Evolutionary conservation across 2,329 filamentous ascomycete genomes (phyloP).

Genomic region (Pyrenophora teres): DNA sequence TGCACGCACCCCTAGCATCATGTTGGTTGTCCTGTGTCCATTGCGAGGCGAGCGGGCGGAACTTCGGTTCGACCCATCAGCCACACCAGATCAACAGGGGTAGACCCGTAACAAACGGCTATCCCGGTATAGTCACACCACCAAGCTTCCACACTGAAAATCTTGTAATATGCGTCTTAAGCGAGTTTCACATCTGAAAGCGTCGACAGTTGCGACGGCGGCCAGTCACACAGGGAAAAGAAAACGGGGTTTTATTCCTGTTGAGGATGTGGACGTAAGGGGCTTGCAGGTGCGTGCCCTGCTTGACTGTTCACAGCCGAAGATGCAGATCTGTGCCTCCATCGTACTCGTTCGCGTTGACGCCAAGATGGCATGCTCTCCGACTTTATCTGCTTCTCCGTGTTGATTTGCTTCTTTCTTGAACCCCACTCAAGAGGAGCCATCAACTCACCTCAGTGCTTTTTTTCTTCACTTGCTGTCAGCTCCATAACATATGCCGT

Average conservation of each 20-base stretch:
- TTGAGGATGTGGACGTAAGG: not conserved
- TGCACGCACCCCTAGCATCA: constrained; percentile 3
- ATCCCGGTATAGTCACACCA: constrained; percentile 10
- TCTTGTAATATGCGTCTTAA: not conserved
- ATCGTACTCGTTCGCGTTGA: not conserved
- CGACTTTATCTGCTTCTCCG: not conserved
- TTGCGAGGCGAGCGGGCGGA: constrained; percentile 12
- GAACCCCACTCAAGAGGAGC: not conserved
- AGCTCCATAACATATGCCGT: too few relatives aligned
- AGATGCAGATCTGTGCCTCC: not conserved
- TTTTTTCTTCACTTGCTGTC: too few relatives aligned
- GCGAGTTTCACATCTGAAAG: constrained; percentile 1
- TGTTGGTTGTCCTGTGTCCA: not conserved
- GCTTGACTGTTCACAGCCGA: constrained; percentile 2
- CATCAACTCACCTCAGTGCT: too few relatives aligned
- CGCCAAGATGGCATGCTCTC: not conserved
- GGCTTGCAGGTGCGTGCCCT: not conserved
- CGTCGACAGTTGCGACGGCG: not conserved
- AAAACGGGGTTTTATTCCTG: not conserved
- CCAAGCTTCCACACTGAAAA: not conserved
- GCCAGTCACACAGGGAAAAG: not conserved
- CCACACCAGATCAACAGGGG: constrained; percentile 8
- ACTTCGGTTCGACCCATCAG: constrained; percentile 7
- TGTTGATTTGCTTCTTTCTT: not conserved
- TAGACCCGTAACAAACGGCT: constrained; percentile 3